Conservation (phyloP, 441 rosid genomes). For the Daphne laureola region DNA sequence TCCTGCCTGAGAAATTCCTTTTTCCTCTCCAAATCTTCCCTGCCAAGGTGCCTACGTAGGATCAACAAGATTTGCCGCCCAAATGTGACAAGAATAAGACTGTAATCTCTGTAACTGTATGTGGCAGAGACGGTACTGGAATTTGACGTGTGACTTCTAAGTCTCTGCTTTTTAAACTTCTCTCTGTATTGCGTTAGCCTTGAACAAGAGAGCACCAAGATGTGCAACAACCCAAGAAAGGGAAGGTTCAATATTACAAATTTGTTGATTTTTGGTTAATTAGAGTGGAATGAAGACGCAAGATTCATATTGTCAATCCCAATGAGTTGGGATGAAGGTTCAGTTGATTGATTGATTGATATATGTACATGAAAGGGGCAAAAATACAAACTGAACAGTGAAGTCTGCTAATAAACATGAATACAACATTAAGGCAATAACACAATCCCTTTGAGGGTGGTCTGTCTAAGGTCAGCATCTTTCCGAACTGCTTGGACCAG, state of each 20-base stretch:
- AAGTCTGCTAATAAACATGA: not conserved
- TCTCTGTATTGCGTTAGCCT: no score
- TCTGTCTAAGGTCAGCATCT: conserved; percentile 14
- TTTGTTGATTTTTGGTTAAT: not conserved
- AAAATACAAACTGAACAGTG: not conserved
- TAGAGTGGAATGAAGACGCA: no score
- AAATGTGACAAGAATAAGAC: not conserved
- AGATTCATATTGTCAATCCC: no score
- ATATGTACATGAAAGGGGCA: not conserved
- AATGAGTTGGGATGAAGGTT: no score
- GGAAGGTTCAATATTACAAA: not conserved
- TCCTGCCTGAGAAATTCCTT: no score
- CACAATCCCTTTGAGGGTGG: not conserved
- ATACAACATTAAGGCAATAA: conserved; percentile 2
- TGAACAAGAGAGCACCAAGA: no score
- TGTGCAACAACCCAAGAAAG: no score
- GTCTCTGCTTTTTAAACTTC: no score
- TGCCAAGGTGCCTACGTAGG: not conserved
- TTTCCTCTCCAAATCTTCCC: not conserved
- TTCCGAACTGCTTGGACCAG: conserved; percentile 14
- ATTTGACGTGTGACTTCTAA: no score
- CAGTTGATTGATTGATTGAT: no score
- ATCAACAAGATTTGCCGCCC: not conserved
- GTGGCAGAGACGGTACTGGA: no score
- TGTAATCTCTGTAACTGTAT: no score